Base-by-base conservation (phyloP, 2,329 filamentous ascomycete species). In the Stylonectria norvegica region DNA sequence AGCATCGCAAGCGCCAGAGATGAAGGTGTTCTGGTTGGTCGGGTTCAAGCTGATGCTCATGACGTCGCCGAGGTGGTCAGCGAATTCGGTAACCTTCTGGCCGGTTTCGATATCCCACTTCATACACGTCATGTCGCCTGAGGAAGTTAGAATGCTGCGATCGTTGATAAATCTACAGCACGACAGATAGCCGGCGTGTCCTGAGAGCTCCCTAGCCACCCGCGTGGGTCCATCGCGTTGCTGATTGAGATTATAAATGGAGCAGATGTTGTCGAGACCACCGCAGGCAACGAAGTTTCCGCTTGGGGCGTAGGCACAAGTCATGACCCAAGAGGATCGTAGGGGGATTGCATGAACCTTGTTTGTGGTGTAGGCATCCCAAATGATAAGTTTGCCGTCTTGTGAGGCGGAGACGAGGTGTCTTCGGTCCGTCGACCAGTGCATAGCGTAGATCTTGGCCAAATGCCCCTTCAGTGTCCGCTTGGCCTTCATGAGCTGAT, bases 21-120 rank as follows among this genome's bases (percentile, higher is more conserved):
- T 93, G 65, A 98, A 98, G 50, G 95, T 93, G 71, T 97, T 97
- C 70, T 95, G 90, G 73, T 97, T 96, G 48, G 94, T 95, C 1
- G 93, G 93, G 72, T 98, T 97, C 68, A 98, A 87, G 78, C 91
- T 97, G 71, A 97, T 89, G 75, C 91, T 97, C 93, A 98, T 98
- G 56, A 98, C 93, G 62, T 98, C 93, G 63, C 93, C 93, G 9
- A 98, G 78, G 65, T 98, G 93, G 69, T 98, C 93, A 61, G 93
- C 93, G 56, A 97, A 98, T 66, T 98, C 93, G 61, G 90, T 95
- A 29, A 95, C 86, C 73, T 96, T 96, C 52, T 90, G 89, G 42
- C 93, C 93, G 1, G 91, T 95, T 71, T 98, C 93, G 51, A 98
- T 91, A 72, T 98, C 93, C 93, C 93, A 98, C 62, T 97, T 87